phyloP scores from a whole-genome alignment of 352 stramenopile species.

The Globisporangium carolinianum region DNA sequence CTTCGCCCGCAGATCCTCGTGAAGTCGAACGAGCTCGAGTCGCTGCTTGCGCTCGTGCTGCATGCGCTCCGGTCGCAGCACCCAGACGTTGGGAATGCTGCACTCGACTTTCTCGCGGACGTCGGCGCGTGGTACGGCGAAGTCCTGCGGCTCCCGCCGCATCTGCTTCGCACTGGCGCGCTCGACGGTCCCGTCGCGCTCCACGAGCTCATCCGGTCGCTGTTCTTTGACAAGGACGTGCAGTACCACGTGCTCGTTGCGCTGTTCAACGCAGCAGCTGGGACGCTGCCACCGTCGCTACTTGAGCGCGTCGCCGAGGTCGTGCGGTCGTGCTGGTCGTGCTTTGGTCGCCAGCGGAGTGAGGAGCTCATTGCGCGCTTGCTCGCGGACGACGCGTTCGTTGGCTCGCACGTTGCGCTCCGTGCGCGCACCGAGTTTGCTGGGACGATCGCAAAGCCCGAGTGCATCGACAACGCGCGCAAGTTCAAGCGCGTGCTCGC shows the following conservation, averaged over 20 bases:
- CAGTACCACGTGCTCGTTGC: constrained; percentile 64
- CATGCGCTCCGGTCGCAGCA: constrained; percentile 62
- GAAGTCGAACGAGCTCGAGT: constrained; percentile 59
- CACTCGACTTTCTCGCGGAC: constrained; percentile 56
- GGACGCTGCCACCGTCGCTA: constrained; percentile 47
- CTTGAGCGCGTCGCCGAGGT: constrained; percentile 64
- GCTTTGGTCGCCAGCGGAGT: constrained; percentile 53
- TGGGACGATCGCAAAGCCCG: constrained; percentile 43
- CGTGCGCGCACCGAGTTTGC: constrained; percentile 52
- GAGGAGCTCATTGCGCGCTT: constrained; percentile 55
- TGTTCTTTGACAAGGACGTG: constrained; percentile 79
- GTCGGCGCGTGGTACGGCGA: constrained; percentile 66
- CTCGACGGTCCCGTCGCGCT: constrained; percentile 50
- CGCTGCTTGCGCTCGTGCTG: constrained; percentile 44
- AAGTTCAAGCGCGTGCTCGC: constrained; percentile 76
- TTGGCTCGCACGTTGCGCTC: constrained; percentile 48
- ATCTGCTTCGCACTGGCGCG: constrained; percentile 37
- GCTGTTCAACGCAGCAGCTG: constrained; percentile 57
- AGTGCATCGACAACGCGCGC: constrained; percentile 65
- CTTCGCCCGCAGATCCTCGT: constrained; percentile 59
- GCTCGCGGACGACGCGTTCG: constrained; percentile 50
- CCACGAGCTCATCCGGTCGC: constrained; percentile 50
- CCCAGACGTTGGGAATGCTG: constrained; percentile 47
- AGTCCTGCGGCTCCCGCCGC: constrained; percentile 49
- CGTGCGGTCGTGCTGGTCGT: constrained; percentile 68